Evolutionary conservation across 2,329 filamentous ascomycete species (phyloP), one percentile per base, ranked within the genome.

Genomic region (Beauveria caledonica): DNA sequence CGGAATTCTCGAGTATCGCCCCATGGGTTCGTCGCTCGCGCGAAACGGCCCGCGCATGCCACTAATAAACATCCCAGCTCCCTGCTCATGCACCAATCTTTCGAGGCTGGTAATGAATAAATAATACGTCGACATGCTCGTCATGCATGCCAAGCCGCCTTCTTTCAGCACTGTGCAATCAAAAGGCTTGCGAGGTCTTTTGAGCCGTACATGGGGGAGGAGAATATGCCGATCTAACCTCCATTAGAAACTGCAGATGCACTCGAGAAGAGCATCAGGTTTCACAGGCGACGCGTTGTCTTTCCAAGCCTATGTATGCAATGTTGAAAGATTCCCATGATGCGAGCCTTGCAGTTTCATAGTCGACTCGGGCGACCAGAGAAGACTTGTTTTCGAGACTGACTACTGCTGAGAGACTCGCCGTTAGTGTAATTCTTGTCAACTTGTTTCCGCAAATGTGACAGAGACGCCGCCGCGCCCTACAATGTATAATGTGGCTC

Each of bases 11-110:
- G 15, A 25, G 27, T 48, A 45, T 45, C 42, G 9, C 25, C 42
- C 23, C 25, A 45, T 46, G 53, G 17, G 54, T 49, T 49, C 44
- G 40, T 48, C 27, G 44, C 54, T 45, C 45, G 49, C 45, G 49
- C 49, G 54, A 57, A 57, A 57, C 54, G 54, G 54, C 44, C 54
- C 54, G 54, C 29, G 42, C 13, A 57, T 39, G 54, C 25, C 54
- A 57, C 29, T 48, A 45, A 21, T 19, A 23, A 23, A 23, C 13
- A 25, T 25, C 8, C 11, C 3, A 13, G 33, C 33, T 36, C 33
- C 33, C 33, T 36, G 33, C 33, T 33, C 29, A 1, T 42, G 40
- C 10, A 21, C 42, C 11, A 48, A 21, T 17, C 29, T 52, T 13
- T 29, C n/a, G 25, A n/a, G 23, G 50, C 50, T 53, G 21, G 21